phyloP scores from a whole-genome alignment of 345 rosid species.

The Streptanthus diversifolius region DNA sequence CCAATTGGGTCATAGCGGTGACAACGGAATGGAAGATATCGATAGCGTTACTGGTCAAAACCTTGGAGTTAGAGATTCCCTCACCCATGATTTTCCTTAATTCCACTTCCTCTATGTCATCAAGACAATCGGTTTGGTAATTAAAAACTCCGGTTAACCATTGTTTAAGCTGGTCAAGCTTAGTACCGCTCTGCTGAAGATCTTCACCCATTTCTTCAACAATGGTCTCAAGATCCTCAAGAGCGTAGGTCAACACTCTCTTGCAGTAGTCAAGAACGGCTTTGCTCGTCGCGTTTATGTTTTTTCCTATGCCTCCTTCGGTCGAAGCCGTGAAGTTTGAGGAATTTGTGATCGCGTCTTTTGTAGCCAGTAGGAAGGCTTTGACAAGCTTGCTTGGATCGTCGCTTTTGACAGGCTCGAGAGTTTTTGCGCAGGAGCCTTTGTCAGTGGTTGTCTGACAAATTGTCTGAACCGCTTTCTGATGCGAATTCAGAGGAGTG shows the following conservation, averaged over 20 bases:
- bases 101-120: slow-evolving; percentile 31
- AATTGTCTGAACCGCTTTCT: slow-evolving; percentile 40
- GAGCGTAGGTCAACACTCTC: slow-evolving; percentile 32
- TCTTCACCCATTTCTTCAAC: slow-evolving; percentile 40
- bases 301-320: slow-evolving; percentile 23
- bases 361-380: slow-evolving; percentile 38
- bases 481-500: slow-evolving; percentile 22
- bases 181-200: slow-evolving; percentile 28
- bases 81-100: slow-evolving; percentile 27
- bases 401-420: slow-evolving; percentile 36
- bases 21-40: slow-evolving; percentile 40
- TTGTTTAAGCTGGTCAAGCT: slow-evolving; percentile 35
- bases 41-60: slow-evolving; percentile 50
- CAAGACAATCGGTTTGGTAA: slow-evolving; percentile 37
- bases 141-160: slow-evolving; percentile 39
- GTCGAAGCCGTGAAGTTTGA: slow-evolving; percentile 39
- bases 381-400: slow-evolving; percentile 52
- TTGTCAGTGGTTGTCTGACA: slow-evolving; percentile 47
- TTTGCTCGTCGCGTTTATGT: slow-evolving; percentile 12
- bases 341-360: slow-evolving; percentile 36
- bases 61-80: slow-evolving; percentile 34
- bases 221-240: slow-evolving; percentile 35
- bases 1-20: slow-evolving; percentile 24
- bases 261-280: slow-evolving; percentile 40
- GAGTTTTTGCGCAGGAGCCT: slow-evolving; percentile 49